phyloP scores from a whole-genome alignment of 148 eudicot species.

The Beta vulgaris region DNA sequence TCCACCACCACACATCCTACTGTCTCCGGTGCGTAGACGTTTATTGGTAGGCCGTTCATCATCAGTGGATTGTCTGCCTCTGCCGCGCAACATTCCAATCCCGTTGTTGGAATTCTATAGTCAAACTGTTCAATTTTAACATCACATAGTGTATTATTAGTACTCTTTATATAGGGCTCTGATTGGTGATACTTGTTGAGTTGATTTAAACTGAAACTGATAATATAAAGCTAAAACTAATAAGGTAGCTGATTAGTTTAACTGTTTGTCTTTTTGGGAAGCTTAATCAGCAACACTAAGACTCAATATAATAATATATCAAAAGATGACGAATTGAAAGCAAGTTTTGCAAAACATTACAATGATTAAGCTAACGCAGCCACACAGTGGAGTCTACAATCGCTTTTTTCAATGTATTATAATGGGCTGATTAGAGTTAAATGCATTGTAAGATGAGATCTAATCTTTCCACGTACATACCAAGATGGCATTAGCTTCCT shows the following conservation, averaged over 20 bases:
- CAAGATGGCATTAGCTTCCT: constrained; percentile 75
- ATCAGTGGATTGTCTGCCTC: constrained; percentile 41
- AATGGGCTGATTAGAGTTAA: neutral
- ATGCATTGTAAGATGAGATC: neutral
- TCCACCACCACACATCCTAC: constrained; percentile 91
- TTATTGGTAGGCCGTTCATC: constrained; percentile 81
- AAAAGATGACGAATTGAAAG: neutral
- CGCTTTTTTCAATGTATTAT: neutral
- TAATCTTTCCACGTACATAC: constrained; percentile 30
- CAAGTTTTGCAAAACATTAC: too few species aligned
- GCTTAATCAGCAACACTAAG: neutral
- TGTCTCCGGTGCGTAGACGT: constrained; percentile 80
- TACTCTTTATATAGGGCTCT: too few species aligned
- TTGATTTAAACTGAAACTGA: too few species aligned
- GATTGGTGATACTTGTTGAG: too few species aligned
- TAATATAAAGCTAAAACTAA: neutral
- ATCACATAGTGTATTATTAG: too few species aligned
- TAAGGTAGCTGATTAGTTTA: too few species aligned
- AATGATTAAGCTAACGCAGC: neutral
- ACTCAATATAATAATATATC: neutral
- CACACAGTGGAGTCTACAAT: too few species aligned
- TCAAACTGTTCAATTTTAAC: constrained; percentile 49
- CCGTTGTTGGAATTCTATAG: constrained; percentile 57
- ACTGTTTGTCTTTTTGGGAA: too few species aligned
- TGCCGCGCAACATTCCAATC: constrained; percentile 43